Base-by-base conservation (phyloP, 2,329 filamentous ascomycete species). In the Cercospora zeina region DNA sequence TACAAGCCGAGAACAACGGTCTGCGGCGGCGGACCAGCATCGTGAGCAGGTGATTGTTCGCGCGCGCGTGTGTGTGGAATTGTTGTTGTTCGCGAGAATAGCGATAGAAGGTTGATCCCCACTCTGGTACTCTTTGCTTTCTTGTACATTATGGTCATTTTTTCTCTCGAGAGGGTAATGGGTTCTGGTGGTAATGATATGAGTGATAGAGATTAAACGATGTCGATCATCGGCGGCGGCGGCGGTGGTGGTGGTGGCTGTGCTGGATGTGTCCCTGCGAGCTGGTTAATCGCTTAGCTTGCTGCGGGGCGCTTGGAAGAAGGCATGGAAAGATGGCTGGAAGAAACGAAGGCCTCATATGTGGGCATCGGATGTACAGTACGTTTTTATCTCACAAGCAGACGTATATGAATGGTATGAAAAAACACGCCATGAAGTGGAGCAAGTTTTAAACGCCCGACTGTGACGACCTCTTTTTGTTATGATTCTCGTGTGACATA, bases 1-100 rank as follows among this genome's bases (percentile, higher is more conserved):
- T 69, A 45, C 66, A 66, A 53, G 56, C 63, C 39, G 68, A 66
- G 21, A 63, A 68, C 31, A 57, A 65, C 8, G 68, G 67, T 8
- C 54, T 69, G 37, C 50, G 68, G 37, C 61, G 58, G 47, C 58
- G 58, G 4, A 54, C 58, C 11, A 60, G 58, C 49, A 39, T 54
- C 19, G 58, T 47, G 16, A 50, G 58, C 31, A 42, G 49, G 27
- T 54, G 49, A 54, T 58, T 51, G 47, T 13, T 16, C 19, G 39
- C 21, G 39, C 47, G 27, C n/a, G n/a, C 9, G 3, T 8, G 24
- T 30, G 24, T 51, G 11, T 31, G 14, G 9, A 51, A 30, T 51
- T 24, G 47, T 33, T 30, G 19, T 45, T 45, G 39, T 45, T 51
- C 24, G 24, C 47, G 30, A 30, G 47, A 51, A 30, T 51, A 51